phyloP scores from a whole-genome alignment of 805 yeast genomes.

The Saccharomycopsis amapae region DNA sequence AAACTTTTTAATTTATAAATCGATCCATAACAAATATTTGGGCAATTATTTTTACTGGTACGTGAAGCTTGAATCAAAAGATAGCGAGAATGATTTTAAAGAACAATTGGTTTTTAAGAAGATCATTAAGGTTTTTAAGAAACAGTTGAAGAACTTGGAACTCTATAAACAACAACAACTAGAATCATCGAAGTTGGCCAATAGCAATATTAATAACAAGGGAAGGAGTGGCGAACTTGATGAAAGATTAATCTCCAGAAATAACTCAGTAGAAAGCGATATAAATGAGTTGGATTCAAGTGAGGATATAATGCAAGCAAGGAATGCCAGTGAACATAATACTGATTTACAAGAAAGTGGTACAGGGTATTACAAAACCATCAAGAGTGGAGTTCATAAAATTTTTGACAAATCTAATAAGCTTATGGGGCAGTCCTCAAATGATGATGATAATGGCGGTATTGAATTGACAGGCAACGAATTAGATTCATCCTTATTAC shows the following conservation, averaged over 20 bases:
- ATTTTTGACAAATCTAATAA: neutral
- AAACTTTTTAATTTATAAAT: slow-evolving; percentile 65
- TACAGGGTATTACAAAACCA: slow-evolving; percentile 1
- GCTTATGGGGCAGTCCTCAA: neutral
- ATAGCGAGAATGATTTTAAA: slow-evolving; percentile 35
- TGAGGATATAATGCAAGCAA: neutral
- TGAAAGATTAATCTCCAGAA: slow-evolving; percentile 10
- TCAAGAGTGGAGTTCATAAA: slow-evolving; percentile 4
- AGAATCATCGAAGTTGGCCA: neutral
- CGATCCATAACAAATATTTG: slow-evolving; percentile 55
- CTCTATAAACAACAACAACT: neutral
- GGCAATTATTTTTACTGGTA: slow-evolving; percentile 91
- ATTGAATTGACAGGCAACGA: slow-evolving; percentile 24
- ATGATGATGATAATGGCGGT: neutral
- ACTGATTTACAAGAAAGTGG: neutral
- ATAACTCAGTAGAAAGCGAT: slow-evolving; percentile 14
- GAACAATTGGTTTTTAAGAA: slow-evolving; percentile 33
- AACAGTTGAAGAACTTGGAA: slow-evolving; percentile 20
- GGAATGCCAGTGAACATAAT: neutral
- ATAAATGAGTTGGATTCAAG: slow-evolving; percentile 2
- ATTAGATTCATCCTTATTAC: slow-evolving; percentile 18
- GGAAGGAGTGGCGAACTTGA: slow-evolving; percentile 9
- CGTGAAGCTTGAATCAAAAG: slow-evolving; percentile 80
- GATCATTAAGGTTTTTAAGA: slow-evolving; percentile 40
- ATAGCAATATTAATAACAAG: neutral